Conservation (phyloP, 148 eudicot genomes). For the Nyssa sinensis region DNA sequence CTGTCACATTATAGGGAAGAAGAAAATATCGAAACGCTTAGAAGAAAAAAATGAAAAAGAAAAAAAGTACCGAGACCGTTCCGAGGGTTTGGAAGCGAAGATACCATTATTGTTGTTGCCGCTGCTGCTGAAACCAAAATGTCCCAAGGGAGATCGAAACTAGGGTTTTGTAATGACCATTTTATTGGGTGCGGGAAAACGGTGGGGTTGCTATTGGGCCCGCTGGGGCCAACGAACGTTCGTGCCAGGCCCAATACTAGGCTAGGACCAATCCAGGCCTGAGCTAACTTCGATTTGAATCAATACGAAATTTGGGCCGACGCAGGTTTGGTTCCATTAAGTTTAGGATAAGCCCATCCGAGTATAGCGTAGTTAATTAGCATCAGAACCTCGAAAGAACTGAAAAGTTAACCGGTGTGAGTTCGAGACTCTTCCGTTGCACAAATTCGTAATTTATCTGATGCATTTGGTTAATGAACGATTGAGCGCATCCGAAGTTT, state of each 20-base stretch:
- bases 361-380: no score
- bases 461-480: no score
- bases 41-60: not conserved
- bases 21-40: not conserved
- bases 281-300: no score
- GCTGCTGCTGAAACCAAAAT: slow-evolving; percentile 12
- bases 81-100: not conserved
- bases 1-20: slow-evolving; percentile 13
- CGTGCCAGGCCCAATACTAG: not conserved
- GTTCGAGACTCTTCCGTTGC: no score
- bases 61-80: not conserved
- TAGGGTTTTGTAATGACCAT: not conserved
- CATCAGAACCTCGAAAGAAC: no score
- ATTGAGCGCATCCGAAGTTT: no score
- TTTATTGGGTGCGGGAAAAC: not conserved
- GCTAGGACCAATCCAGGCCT: no score
- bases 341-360: no score
- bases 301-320: no score
- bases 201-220: not conserved
- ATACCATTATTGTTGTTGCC: slow-evolving; percentile 14
- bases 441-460: no score
- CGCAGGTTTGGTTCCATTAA: no score
- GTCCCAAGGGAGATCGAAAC: not conserved
- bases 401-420: no score
- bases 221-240: not conserved